Percentiles rank a stretch among this genome's conserved stretches.
phyloP scores from a whole-genome alignment of 805 yeast species.

The Maudiozyma barnettii region DNA sequence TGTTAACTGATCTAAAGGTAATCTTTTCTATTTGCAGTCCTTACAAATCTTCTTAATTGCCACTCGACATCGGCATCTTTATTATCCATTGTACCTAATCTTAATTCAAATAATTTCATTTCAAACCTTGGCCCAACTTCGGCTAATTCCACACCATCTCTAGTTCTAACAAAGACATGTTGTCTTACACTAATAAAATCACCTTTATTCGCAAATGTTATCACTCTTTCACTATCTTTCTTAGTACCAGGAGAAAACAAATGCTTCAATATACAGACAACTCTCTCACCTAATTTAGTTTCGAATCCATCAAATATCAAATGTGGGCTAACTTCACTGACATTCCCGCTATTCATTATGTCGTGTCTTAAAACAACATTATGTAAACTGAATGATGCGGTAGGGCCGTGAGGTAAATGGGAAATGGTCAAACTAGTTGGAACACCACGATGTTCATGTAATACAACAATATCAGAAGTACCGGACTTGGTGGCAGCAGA shows the following conservation, averaged over 20 bases:
- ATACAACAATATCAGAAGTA: conserved; percentile 71
- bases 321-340: conserved; percentile 89
- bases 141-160: conserved; percentile 81
- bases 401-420: conserved; percentile 97
- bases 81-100: conserved; percentile 85
- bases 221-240: conserved; percentile 80
- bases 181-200: conserved; percentile 93
- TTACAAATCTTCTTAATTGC: conserved; percentile 84
- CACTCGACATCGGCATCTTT: conserved; percentile 98
- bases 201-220: conserved; percentile 80
- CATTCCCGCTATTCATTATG: conserved; percentile 73
- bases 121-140: conserved; percentile 99
- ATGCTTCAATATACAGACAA: conserved; percentile 72
- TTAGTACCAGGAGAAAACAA: conserved; percentile 96
- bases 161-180: conserved; percentile 84
- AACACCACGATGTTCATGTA: conserved; percentile 97
- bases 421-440: conserved; percentile 89
- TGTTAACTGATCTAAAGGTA: conserved; percentile 37
- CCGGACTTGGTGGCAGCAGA: conserved; percentile 74
- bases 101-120: conserved; percentile 83
- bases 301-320: conserved; percentile 84
- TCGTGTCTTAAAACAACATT: conserved; percentile 94
- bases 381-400: conserved; percentile 87
- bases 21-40: conserved; percentile 94
- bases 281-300: conserved; percentile 72